These are phyloP conservation scores for Umbelopsis sp. DNA, from an alignment of 192 early-diverging fungal genomes.

Conservation along the genomic window DNA sequence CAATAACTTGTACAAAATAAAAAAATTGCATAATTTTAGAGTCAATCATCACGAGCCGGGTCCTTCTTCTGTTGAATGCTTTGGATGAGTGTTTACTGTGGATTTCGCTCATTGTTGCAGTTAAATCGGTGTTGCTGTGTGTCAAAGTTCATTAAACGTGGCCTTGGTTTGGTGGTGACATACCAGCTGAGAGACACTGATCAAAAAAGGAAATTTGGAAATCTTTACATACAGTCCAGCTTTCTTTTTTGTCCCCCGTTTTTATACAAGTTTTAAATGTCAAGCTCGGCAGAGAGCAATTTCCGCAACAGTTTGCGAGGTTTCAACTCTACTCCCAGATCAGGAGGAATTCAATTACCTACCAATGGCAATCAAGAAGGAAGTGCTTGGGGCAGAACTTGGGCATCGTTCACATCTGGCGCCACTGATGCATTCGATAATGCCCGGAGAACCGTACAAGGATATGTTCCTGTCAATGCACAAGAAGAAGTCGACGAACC, in stretches of 20 bases:
- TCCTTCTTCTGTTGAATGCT: too few species aligned
- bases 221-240: too few species aligned
- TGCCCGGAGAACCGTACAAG: slow-evolving; percentile 42
- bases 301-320: slow-evolving; percentile 52
- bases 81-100: too few species aligned
- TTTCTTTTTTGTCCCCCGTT: not conserved
- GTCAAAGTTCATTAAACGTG: not conserved
- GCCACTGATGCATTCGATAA: slow-evolving; percentile 39
- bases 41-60: too few species aligned
- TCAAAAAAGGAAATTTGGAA: not conserved
- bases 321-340: slow-evolving; percentile 42
- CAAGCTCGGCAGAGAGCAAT: slow-evolving; percentile 47
- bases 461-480: slow-evolving; percentile 43
- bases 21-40: not conserved
- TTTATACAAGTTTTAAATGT: slow-evolving; percentile 30
- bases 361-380: slow-evolving; percentile 1
- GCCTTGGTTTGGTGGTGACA: too few species aligned
- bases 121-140: not conserved
- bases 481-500: slow-evolving; percentile 39
- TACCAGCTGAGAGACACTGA: not conserved
- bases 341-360: slow-evolving; percentile 29
- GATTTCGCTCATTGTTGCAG: too few species aligned
- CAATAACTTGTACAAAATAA: slow-evolving; percentile 19
- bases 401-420: slow-evolving; percentile 23
- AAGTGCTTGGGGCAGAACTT: slow-evolving; percentile 4